Evolutionary conservation across 352 stramenopile species (phyloP).

Genomic region (Peronospora tabacina): DNA sequence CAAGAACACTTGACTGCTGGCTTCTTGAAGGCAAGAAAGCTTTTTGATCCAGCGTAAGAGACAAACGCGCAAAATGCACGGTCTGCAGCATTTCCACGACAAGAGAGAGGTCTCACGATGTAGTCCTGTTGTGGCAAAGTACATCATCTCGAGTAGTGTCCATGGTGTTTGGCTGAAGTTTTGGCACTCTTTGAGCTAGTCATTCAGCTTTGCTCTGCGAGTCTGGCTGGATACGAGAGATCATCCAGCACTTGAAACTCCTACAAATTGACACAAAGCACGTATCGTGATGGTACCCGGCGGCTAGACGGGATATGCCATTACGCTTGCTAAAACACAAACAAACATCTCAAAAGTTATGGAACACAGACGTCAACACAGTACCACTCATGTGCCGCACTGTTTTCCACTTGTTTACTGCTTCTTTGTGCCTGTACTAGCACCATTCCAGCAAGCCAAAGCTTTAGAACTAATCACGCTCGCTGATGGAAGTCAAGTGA

Average conservation of each 20-base stretch:
- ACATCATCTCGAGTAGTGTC: not conserved
- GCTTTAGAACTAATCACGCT: conserved; percentile 69
- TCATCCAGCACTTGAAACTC: no score
- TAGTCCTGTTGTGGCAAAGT: no score
- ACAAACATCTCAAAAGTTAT: not conserved
- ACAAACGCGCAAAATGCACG: conserved; percentile 51
- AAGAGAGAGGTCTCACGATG: no score
- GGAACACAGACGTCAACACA: not conserved
- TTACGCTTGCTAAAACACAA: not conserved
- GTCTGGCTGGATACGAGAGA: no score
- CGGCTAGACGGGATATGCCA: no score
- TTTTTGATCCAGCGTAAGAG: conserved; percentile 47
- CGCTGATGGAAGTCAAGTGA: conserved; percentile 97
- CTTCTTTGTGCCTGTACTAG: conserved; percentile 11
- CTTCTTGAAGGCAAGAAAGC: conserved; percentile 21
- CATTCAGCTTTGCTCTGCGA: no score
- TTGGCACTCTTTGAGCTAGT: no score
- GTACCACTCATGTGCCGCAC: conserved; percentile 16
- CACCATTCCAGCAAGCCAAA: conserved; percentile 6
- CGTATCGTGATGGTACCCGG: no score
- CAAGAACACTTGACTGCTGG: conserved; percentile 19
- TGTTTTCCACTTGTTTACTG: conserved; percentile 16
- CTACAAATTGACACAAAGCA: no score
- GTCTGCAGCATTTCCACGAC: conserved; percentile 36
- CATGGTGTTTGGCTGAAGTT: conserved; percentile 9